Conservation (phyloP, 768 basidiomycete genomes). For the Leccinum olivaceopallidum region DNA sequence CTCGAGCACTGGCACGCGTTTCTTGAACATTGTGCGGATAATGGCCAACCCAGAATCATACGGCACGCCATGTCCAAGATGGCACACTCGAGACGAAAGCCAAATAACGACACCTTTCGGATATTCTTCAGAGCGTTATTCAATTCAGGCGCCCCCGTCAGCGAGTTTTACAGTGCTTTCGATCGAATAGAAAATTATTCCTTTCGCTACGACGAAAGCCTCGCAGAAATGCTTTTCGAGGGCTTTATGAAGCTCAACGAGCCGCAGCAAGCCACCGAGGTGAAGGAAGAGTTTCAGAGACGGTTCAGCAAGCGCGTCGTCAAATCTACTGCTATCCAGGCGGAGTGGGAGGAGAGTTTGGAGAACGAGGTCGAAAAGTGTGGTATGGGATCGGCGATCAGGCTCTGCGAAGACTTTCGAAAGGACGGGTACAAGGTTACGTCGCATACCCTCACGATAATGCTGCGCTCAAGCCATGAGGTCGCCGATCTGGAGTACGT, state of each 20-base stretch:
- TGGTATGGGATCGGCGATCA: conserved; percentile 38
- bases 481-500: conserved; percentile 44
- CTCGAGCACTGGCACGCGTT: conserved; percentile 57
- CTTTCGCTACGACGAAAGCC: conserved; percentile 43
- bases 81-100: conserved; percentile 40
- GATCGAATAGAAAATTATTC: conserved; percentile 47
- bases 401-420: conserved; percentile 34
- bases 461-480: conserved; percentile 44
- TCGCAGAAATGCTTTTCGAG: conserved; percentile 42
- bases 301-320: conserved; percentile 33
- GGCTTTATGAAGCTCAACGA: conserved; percentile 44
- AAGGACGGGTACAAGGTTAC: conserved; percentile 35
- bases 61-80: conserved; percentile 37
- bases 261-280: conserved; percentile 36
- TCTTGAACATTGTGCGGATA: conserved; percentile 40
- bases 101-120: conserved; percentile 47
- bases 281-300: conserved; percentile 40
- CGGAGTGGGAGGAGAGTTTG: conserved; percentile 32
- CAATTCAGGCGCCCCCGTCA: conserved; percentile 30
- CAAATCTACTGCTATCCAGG: conserved; percentile 27
- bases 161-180: conserved; percentile 42
- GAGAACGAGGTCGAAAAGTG: conserved; percentile 33
- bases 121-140: conserved; percentile 49
- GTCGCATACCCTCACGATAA: conserved; percentile 37
- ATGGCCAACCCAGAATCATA: conserved; percentile 27